Conservation (phyloP, 1,284 basidiomycete genomes). For the Salmacisia buchloeana region DNA sequence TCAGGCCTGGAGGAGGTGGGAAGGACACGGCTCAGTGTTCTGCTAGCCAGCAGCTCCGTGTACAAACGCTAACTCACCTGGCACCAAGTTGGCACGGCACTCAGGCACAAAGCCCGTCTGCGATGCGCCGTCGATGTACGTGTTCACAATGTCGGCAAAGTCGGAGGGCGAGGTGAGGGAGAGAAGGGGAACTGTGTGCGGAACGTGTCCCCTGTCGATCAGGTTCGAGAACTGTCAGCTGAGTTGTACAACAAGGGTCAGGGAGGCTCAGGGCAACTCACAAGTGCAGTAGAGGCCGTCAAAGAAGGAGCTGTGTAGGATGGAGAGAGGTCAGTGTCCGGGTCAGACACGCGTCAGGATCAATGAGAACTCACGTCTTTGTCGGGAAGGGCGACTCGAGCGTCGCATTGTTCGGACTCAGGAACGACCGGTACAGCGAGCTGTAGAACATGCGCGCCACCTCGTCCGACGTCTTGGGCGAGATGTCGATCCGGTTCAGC, state of each 20-base stretch:
- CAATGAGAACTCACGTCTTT: background rate
- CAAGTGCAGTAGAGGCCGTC: conserved; percentile 29
- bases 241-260: background rate
- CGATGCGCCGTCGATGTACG: conserved; percentile 36
- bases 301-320: conserved; percentile 27
- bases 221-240: background rate
- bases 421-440: conserved; percentile 38
- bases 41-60: background rate
- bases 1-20: conserved; percentile 15
- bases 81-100: conserved; percentile 37
- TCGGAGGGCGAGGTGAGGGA: conserved; percentile 32
- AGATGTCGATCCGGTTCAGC: conserved; percentile 32
- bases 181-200: conserved; percentile 39
- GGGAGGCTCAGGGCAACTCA: background rate
- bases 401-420: conserved; percentile 43
- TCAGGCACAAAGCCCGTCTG: conserved; percentile 38
- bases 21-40: background rate
- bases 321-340: conserved; percentile 12
- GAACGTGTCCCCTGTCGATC: conserved; percentile 13
- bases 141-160: conserved; percentile 37
- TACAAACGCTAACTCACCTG: conserved; percentile 7
- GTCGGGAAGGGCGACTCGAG: conserved; percentile 12
- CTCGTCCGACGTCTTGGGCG: conserved; percentile 25
- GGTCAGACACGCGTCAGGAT: background rate
- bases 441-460: conserved; percentile 36